Evolutionary conservation across 345 rosid genomes (phyloP).

Genomic region (Citrus medica): DNA sequence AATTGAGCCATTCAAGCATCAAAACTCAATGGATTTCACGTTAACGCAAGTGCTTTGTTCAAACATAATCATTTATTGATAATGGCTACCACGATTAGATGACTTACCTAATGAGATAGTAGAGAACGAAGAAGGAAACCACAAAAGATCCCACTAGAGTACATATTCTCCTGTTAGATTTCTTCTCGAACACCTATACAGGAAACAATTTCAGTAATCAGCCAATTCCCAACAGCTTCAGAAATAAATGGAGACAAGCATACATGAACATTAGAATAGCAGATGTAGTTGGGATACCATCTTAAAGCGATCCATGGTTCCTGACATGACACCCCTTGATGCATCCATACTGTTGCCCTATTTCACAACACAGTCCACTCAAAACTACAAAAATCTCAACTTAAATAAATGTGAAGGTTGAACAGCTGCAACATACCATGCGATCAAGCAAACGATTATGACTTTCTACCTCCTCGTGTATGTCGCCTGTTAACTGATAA

Average conservation of each 20-base stretch:
- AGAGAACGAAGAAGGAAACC: slow-evolving; percentile 48
- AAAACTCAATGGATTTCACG: background rate
- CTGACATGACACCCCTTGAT: slow-evolving; percentile 81
- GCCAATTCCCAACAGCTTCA: background rate
- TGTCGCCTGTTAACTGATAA: slow-evolving; percentile 77
- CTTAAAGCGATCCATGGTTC: slow-evolving; percentile 85
- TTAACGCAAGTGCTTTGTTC: too few species aligned
- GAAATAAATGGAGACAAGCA: slow-evolving; percentile 3
- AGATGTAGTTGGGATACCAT: slow-evolving; percentile 38
- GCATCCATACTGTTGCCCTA: slow-evolving; percentile 88
- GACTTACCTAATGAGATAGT: slow-evolving; percentile 61
- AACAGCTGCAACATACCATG: slow-evolving; percentile 40
- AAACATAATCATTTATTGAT: background rate
- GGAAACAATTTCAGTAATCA: slow-evolving; percentile 10
- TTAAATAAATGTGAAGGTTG: background rate
- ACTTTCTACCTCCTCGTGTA: slow-evolving; percentile 85
- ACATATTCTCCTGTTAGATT: slow-evolving; percentile 63
- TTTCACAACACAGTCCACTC: slow-evolving; percentile 20
- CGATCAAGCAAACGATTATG: slow-evolving; percentile 80
- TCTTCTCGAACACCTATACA: slow-evolving; percentile 78
- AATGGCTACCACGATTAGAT: background rate
- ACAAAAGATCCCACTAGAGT: slow-evolving; percentile 57
- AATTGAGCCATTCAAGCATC: background rate
- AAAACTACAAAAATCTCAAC: slow-evolving; percentile 5
- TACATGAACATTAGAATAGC: background rate